Percentiles rank a stretch among this genome's conserved stretches.
Conservation (phyloP, 352 stramenopile species). For the Pythium biforme region DNA sequence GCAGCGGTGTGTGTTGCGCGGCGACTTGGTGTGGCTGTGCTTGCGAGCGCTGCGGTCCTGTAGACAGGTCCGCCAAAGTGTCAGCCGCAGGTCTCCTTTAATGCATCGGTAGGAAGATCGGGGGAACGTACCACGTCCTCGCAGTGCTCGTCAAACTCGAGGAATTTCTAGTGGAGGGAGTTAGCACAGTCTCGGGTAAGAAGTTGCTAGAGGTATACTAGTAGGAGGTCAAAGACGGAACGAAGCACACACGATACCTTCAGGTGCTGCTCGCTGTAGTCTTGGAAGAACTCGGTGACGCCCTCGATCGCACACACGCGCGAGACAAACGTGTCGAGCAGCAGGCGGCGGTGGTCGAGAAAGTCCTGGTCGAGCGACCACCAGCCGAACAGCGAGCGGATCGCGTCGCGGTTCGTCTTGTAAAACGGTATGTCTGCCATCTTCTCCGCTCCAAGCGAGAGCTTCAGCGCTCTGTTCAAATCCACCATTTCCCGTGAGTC, state of each 20-base stretch:
- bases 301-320: slow-evolving; percentile 40
- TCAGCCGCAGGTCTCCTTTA: too few species aligned
- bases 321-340: slow-evolving; percentile 52
- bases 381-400: slow-evolving; percentile 47
- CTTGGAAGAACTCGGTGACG: slow-evolving; percentile 62
- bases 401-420: slow-evolving; percentile 52
- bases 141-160: slow-evolving; percentile 65
- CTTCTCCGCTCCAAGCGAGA: slow-evolving; percentile 39
- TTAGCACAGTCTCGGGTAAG: too few species aligned
- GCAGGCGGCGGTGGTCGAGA: slow-evolving; percentile 51
- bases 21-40: slow-evolving; percentile 11
- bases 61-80: too few species aligned
- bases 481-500: not conserved
- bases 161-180: too few species aligned
- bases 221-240: too few species aligned
- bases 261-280: slow-evolving; percentile 39
- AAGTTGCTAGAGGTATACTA: too few species aligned
- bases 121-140: slow-evolving; percentile 55
- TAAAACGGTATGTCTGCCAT: slow-evolving; percentile 50
- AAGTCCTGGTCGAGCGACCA: slow-evolving; percentile 52
- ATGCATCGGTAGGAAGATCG: too few species aligned
- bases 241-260: slow-evolving; percentile 40
- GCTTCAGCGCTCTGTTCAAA: slow-evolving; percentile 30
- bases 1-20: too few species aligned
- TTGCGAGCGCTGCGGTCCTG: not conserved